phyloP scores from a whole-genome alignment of 441 rosid genomes.

The Hura crepitans region DNA sequence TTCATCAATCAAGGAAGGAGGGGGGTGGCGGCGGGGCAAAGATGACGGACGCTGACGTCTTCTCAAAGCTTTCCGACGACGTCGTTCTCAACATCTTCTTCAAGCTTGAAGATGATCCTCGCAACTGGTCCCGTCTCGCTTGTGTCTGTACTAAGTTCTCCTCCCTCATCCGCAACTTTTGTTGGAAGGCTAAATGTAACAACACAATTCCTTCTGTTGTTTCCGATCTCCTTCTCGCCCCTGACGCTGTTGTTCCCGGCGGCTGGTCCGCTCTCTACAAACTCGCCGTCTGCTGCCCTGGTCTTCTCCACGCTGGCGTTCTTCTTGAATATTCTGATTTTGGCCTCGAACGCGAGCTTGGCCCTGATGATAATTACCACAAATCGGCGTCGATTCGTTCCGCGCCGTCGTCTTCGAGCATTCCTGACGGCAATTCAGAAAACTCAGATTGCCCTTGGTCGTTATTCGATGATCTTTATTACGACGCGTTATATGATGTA shows the following conservation, averaged over 20 bases:
- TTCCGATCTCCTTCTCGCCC: constrained; percentile 51
- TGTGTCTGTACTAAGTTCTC: constrained; percentile 84
- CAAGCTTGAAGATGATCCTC: constrained; percentile 82
- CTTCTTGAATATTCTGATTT: constrained; percentile 91
- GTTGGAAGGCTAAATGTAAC: constrained; percentile 61
- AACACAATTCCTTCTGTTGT: constrained; percentile 53
- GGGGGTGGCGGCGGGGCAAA: too few species aligned
- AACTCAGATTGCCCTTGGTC: constrained; percentile 55
- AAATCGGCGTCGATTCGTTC: constrained; percentile 12
- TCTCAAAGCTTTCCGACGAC: constrained; percentile 66
- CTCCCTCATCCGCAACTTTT: constrained; percentile 53
- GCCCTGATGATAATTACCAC: constrained; percentile 49
- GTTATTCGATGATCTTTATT: constrained; percentile 79
- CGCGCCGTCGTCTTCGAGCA: constrained; percentile 17
- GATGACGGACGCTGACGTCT: constrained; percentile 44
- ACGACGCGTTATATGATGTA: constrained; percentile 54
- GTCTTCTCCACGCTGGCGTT: constrained; percentile 76
- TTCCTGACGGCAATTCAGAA: constrained; percentile 18
- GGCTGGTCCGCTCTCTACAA: constrained; percentile 77
- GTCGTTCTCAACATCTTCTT: constrained; percentile 69
- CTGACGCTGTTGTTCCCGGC: constrained; percentile 39
- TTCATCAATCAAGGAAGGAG: too few species aligned
- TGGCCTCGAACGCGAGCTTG: constrained; percentile 86
- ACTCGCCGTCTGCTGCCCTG: constrained; percentile 89
- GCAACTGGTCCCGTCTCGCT: constrained; percentile 76